Percentiles rank a stretch among this genome's conserved stretches.
Evolutionary conservation across 1,284 basidiomycete species (phyloP).

Genomic region (Naganishia sp.): DNA sequence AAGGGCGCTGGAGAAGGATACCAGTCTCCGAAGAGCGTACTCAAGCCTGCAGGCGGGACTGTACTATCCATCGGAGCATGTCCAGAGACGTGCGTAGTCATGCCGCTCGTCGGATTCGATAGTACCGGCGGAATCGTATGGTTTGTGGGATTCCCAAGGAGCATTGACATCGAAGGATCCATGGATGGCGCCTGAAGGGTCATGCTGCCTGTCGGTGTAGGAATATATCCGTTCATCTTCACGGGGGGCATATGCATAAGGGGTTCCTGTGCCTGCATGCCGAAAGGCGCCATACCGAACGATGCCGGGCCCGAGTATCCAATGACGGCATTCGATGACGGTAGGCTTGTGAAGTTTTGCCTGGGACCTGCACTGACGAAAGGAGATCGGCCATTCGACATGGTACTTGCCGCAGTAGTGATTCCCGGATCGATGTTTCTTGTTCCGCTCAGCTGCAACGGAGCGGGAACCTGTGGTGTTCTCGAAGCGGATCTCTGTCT

Average conservation of each 20-base stretch:
- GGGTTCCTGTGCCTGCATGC: neutral
- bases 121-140: neutral
- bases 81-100: neutral
- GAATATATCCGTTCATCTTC: neutral
- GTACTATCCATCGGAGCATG: neutral
- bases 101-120: neutral
- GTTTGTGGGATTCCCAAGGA: neutral
- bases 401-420: neutral
- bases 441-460: neutral
- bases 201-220: conserved; percentile 10
- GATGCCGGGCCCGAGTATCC: neutral
- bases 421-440: neutral
- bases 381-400: too few relatives aligned
- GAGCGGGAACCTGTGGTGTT: neutral
- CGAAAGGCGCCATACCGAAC: neutral
- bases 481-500: neutral
- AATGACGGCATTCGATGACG: too few relatives aligned
- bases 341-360: too few relatives aligned
- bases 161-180: neutral
- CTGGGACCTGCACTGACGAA: too few relatives aligned
- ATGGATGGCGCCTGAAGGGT: conserved; percentile 5
- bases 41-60: neutral
- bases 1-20: too few relatives aligned
- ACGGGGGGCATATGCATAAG: neutral
- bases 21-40: too few relatives aligned